These are phyloP conservation scores for Lichtheimia ramosa DNA, from an alignment of 371 early-diverging fungal species.

Conservation along the genomic window DNA sequence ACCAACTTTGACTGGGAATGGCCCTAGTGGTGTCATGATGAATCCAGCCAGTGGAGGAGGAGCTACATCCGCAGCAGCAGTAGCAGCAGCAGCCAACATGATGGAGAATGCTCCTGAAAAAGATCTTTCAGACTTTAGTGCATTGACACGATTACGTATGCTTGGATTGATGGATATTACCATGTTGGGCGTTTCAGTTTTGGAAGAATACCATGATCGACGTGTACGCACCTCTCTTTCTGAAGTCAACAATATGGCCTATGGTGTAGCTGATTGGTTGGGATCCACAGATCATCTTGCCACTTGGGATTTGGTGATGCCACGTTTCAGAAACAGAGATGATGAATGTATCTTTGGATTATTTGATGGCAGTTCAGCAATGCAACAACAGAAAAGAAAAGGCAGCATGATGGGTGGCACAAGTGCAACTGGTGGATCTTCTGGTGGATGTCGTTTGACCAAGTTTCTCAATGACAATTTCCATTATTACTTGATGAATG, in stretches of 20 bases:
- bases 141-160: slow-evolving; percentile 69
- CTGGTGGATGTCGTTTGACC: slow-evolving; percentile 55
- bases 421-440: too few relatives aligned
- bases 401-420: too few relatives aligned
- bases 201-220: slow-evolving; percentile 80
- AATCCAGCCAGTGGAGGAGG: too few relatives aligned
- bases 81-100: too few relatives aligned
- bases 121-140: slow-evolving; percentile 76
- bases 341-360: slow-evolving; percentile 88
- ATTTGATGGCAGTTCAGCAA: slow-evolving; percentile 63
- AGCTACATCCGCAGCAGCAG: too few relatives aligned
- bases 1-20: slow-evolving; percentile 22
- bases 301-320: slow-evolving; percentile 81
- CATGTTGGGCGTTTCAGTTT: slow-evolving; percentile 71
- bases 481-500: slow-evolving; percentile 63
- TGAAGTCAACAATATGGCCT: slow-evolving; percentile 77
- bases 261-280: slow-evolving; percentile 85
- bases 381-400: slow-evolving; percentile 44
- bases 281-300: slow-evolving; percentile 64
- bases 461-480: slow-evolving; percentile 75
- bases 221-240: slow-evolving; percentile 86
- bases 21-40: too few relatives aligned
- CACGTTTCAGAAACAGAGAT: slow-evolving; percentile 74
- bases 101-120: slow-evolving; percentile 20
- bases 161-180: slow-evolving; percentile 91